Percentiles rank a stretch among this genome's conserved stretches.
Evolutionary conservation across 305 asterid species (phyloP).

Genomic region (Plantago lanceolata): DNA sequence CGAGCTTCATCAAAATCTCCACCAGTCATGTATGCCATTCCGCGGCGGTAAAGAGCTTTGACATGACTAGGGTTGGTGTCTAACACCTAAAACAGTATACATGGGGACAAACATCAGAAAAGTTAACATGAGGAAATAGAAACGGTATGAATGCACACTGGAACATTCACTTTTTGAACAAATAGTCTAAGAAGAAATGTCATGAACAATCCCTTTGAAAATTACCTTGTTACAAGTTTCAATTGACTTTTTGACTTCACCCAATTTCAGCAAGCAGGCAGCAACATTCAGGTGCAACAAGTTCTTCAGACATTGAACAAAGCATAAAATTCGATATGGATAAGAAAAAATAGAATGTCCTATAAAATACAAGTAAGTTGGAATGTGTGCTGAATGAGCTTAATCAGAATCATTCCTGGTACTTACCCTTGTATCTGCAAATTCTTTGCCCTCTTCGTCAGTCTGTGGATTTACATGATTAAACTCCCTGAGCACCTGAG

Average conservation of each 20-base stretch:
- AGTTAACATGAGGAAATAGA: background rate
- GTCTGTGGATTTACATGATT: constrained; percentile 94
- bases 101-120: background rate
- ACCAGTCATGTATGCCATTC: constrained; percentile 82
- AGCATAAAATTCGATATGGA: constrained; percentile 18
- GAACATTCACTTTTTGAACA: background rate
- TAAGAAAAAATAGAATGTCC: constrained; percentile 6
- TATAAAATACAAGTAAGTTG: constrained; percentile 3
- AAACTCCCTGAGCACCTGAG: constrained; percentile 88
- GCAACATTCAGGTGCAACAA: constrained; percentile 91
- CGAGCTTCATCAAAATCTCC: constrained; percentile 92
- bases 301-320: constrained; percentile 47
- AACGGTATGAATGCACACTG: background rate
- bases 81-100: constrained; percentile 48
- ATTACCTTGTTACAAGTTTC: constrained; percentile 91
- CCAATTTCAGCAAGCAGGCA: constrained; percentile 88
- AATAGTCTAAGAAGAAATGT: background rate
- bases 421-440: constrained; percentile 79
- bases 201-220: background rate
- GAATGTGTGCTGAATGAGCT: constrained; percentile 1
- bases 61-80: constrained; percentile 88
- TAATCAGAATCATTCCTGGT: constrained; percentile 17
- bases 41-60: constrained; percentile 92
- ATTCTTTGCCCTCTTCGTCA: constrained; percentile 94
- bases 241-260: constrained; percentile 73